A percentile compares a stretch with the other conserved stretches of the same genome.
These are phyloP conservation scores for Suillus cothurnatus DNA, from an alignment of 768 basidiomycete species.

Conservation along the genomic window DNA sequence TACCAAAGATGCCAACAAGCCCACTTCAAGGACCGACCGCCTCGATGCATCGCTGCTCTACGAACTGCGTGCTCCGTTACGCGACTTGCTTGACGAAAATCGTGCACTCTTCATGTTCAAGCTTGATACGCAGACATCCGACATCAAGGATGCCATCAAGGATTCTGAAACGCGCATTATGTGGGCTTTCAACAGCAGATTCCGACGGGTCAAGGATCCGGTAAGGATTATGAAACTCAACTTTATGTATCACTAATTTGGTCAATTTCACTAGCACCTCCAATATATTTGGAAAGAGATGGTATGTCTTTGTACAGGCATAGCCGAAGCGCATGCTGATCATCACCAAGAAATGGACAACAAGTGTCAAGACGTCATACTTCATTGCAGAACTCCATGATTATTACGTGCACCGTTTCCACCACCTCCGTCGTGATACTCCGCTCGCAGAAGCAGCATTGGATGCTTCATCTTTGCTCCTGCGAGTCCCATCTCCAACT, in stretches of 20 bases:
- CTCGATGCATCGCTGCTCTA: not conserved
- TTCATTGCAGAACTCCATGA: slow-evolving; percentile 48
- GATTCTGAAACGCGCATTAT: not conserved
- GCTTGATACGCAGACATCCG: not conserved
- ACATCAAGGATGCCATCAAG: not conserved
- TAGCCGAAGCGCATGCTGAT: not conserved
- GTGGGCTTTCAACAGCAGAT: not conserved
- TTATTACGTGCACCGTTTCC: slow-evolving; percentile 30
- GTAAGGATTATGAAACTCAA: not conserved
- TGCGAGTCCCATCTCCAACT: not conserved
- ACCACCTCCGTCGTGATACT: not conserved
- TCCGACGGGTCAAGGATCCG: not conserved
- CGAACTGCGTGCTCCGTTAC: not conserved
- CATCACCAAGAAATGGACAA: slow-evolving; percentile 46
- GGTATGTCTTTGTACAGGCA: slow-evolving; percentile 31
- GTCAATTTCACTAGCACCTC: slow-evolving; percentile 42
- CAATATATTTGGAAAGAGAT: slow-evolving; percentile 54
- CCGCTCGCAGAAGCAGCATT: not conserved
- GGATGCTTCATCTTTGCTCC: not conserved
- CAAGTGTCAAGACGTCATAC: slow-evolving; percentile 52
- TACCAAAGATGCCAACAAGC: not conserved
- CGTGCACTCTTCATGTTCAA: not conserved
- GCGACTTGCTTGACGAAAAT: not conserved
- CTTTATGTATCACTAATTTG: not conserved
- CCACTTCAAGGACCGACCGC: not conserved